A percentile compares a stretch with the other conserved stretches of the same genome.
phyloP scores from a whole-genome alignment of 345 rosid genomes.

The Geranium rotundifolium region DNA sequence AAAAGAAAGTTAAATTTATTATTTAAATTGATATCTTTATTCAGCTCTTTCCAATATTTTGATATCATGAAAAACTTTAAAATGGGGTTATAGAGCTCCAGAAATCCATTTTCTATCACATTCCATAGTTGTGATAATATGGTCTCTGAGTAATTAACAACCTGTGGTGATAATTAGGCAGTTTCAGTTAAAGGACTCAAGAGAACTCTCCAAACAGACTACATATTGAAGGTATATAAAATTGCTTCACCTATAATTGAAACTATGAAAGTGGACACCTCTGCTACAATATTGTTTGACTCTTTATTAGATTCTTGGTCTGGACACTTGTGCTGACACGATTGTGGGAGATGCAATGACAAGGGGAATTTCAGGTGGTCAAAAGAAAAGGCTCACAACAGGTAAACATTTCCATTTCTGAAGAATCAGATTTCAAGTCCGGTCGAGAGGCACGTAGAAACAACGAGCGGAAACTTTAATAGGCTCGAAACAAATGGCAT shows the following conservation, averaged over 20 bases:
- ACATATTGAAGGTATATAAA: conserved; percentile 26
- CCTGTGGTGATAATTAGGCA: conserved; percentile 20
- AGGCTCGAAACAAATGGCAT: no score
- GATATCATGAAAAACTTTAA: no score
- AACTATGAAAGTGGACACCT: background rate
- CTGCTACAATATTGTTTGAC: background rate
- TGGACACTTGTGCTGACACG: conserved; percentile 32
- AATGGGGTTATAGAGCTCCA: no score
- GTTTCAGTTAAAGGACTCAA: conserved; percentile 25
- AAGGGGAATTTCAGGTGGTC: conserved; percentile 43
- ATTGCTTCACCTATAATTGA: background rate
- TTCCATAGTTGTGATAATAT: no score
- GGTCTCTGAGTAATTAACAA: no score
- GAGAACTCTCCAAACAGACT: conserved; percentile 37
- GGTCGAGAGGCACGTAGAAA: no score
- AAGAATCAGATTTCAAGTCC: no score
- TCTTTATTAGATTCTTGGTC: conserved; percentile 33
- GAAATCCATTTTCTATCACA: no score
- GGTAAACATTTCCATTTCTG: conserved; percentile 8
- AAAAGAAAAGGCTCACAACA: conserved; percentile 31
- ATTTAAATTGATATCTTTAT: no score
- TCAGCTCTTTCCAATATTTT: no score
- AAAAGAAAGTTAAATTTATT: no score
- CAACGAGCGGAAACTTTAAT: no score
- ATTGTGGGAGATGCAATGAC: conserved; percentile 25